These are phyloP conservation scores for Lunularia cruciata DNA, from an alignment of 225 moss, liverwort and hornwort genomes.

Conservation along the genomic window DNA sequence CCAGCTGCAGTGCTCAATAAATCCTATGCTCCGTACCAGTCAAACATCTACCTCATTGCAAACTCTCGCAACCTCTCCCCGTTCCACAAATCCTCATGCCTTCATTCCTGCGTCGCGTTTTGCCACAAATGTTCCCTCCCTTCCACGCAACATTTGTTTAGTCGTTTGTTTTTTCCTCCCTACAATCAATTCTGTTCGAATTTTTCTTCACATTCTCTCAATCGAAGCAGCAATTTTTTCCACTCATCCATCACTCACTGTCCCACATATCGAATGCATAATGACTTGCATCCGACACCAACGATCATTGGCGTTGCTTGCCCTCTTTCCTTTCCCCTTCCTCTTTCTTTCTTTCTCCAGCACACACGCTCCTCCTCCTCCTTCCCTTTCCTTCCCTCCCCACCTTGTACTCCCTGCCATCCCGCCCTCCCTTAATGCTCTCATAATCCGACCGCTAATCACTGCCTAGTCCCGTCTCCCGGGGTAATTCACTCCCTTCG, in stretches of 20 bases:
- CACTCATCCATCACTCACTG: background rate
- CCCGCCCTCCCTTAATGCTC: conserved; percentile 1
- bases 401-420: background rate
- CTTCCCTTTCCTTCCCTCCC: background rate
- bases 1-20: conserved; percentile 7
- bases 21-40: background rate
- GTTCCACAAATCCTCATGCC: background rate
- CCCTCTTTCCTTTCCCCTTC: background rate
- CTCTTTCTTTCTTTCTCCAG: background rate
- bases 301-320: background rate
- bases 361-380: background rate
- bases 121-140: too few relatives aligned
- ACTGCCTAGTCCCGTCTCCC: too few relatives aligned
- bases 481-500: background rate
- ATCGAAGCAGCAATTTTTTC: background rate
- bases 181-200: too few relatives aligned
- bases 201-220: background rate
- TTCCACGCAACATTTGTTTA: too few relatives aligned
- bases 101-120: background rate
- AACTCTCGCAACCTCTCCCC: too few relatives aligned
- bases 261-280: too few relatives aligned
- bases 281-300: too few relatives aligned
- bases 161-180: too few relatives aligned
- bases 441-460: too few relatives aligned
- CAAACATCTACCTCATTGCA: background rate